Evolutionary conservation across 768 basidiomycete species (phyloP), one percentile per base, ranked within the genome.

Genomic region (Xerocomellus dryophilus): DNA sequence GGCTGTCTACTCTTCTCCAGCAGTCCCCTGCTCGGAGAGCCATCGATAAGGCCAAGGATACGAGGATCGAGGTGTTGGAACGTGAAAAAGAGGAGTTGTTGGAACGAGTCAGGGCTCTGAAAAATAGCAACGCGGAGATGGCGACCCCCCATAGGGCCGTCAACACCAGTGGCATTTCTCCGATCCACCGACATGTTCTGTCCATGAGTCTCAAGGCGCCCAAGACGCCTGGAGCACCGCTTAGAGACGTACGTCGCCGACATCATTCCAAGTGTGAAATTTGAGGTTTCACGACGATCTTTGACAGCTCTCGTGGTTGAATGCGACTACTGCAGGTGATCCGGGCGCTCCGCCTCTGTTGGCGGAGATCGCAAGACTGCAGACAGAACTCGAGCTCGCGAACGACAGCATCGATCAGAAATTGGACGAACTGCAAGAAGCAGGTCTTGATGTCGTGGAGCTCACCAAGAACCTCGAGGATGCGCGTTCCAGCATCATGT

Each of bases 341-440:
- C 76, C 78, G 6, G 76, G 80, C 12, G 70, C 80, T 3, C 75
- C 85, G 4, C 87, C 88, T 31, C 69, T 90, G 17, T 66, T 91
- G n/a, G 72, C 77, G 2, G 88, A 93, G 67, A 88, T 93, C 46
- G 77, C 75, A 47, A 80, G 86, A 21, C 74, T 94, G 35, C 86
- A 93, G 61, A 75, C 74, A 17, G 86, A 93, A 60, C 83, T 94
- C 25, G 86, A 88, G 57, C 77, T 66, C 3, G 92, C 91, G 10
- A 93, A 95, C 65, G 84, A 87, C 34, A 87, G 81, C 61, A 89
- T 95, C 50, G 93, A 95, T 61, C 86, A 92, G 64, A 93, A 94
- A 67, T 77, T 95, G 15, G 90, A 92, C 65, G 83, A 86, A 47
- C 83, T 95, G 3, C 88, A 90, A 63, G 85, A 92, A 52, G 85